These are phyloP conservation scores for Ophiostoma sp. DNA, from an alignment of 2,329 filamentous ascomycete genomes.

Conservation along the genomic window DNA sequence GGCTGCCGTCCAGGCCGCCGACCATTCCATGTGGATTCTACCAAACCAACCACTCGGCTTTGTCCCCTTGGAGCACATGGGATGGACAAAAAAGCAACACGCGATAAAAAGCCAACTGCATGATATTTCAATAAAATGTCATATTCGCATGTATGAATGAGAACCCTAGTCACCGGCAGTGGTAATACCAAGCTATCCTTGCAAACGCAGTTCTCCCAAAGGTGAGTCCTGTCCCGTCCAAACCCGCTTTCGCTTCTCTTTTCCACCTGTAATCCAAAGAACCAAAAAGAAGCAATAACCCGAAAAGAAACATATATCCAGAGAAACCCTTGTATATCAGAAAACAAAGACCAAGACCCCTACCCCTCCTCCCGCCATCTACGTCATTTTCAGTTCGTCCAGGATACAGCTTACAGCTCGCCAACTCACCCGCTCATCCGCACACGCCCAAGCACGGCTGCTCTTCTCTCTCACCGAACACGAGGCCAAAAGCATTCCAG, in stretches of 20 bases:
- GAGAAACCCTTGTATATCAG: not conserved
- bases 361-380: not conserved
- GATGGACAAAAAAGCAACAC: not conserved
- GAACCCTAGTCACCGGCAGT: not conserved
- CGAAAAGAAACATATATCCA: not conserved
- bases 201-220: not conserved
- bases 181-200: not conserved
- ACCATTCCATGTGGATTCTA: not conserved
- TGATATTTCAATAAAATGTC: not conserved
- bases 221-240: not conserved
- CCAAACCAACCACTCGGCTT: not conserved
- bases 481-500: not conserved
- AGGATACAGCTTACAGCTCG: not conserved
- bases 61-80: not conserved
- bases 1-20: not conserved
- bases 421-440: conserved; percentile 8
- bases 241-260: not conserved
- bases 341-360: not conserved
- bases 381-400: conserved; percentile 9
- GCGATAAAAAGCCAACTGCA: not conserved
- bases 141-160: not conserved
- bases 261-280: not conserved
- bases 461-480: conserved; percentile 11
- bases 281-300: not conserved
- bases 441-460: not conserved